These are phyloP conservation scores for Fermentozyma sake DNA, from an alignment of 1,139 yeast species.

Conservation along the genomic window DNA sequence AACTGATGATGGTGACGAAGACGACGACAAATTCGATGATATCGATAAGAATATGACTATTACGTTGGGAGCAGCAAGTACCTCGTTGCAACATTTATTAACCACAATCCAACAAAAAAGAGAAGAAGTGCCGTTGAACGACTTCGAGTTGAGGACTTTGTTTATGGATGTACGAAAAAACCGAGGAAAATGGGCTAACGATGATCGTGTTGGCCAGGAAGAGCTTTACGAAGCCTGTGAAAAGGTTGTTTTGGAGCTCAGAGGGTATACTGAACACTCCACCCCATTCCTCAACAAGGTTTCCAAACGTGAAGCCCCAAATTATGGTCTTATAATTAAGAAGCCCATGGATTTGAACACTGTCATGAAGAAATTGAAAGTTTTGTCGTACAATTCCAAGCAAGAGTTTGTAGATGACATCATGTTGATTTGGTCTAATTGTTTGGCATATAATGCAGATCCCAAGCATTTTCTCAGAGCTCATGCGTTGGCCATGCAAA, in stretches of 20 bases:
- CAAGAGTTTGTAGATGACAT: slow-evolving; percentile 88
- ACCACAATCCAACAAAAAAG: slow-evolving; percentile 75
- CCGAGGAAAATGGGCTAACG: slow-evolving; percentile 95
- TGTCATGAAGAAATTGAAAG: slow-evolving; percentile 82
- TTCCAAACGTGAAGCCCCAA: slow-evolving; percentile 95
- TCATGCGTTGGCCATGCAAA: slow-evolving; percentile 96
- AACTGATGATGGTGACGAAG: slow-evolving; percentile 3
- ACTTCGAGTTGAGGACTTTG: slow-evolving; percentile 75
- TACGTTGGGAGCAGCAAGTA: slow-evolving; percentile 75
- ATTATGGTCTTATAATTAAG: slow-evolving; percentile 83
- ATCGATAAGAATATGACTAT: slow-evolving; percentile 18
- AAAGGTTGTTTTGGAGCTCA: slow-evolving; percentile 81
- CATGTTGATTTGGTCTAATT: slow-evolving; percentile 93
- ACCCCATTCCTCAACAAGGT: slow-evolving; percentile 94
- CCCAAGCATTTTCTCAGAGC: slow-evolving; percentile 88
- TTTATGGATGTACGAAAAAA: slow-evolving; percentile 92
- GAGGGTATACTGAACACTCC: slow-evolving; percentile 94
- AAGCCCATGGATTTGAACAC: slow-evolving; percentile 97
- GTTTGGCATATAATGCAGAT: slow-evolving; percentile 89
- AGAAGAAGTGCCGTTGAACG: slow-evolving; percentile 71
- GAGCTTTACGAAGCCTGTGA: slow-evolving; percentile 97
- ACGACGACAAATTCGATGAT: slow-evolving; percentile 7
- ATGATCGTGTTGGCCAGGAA: slow-evolving; percentile 93
- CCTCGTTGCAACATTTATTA: slow-evolving; percentile 77
- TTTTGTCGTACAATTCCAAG: slow-evolving; percentile 76